Conservation (phyloP, 495 filamentous ascomycete species). For the Lasiosphaeria hispida region DNA sequence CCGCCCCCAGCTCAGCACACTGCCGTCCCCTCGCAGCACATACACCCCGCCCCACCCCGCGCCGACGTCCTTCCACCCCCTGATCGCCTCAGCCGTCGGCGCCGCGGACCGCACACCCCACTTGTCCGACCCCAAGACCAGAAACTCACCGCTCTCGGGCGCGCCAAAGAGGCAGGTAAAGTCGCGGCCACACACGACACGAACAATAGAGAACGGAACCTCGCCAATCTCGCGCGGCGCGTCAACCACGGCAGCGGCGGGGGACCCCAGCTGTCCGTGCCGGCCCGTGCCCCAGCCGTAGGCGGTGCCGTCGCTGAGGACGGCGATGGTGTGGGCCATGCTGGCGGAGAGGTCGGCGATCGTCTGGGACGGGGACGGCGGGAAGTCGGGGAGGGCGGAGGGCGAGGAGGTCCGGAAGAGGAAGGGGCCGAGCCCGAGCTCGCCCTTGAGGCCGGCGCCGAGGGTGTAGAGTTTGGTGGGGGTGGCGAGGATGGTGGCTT, state of each 20-base stretch:
- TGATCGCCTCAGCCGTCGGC: conserved; percentile 29
- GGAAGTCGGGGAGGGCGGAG: conserved; percentile 56
- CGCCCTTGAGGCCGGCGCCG: conserved; percentile 67
- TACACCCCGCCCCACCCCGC: conserved; percentile 84
- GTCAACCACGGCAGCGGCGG: conserved; percentile 47
- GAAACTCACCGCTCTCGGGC: conserved; percentile 50
- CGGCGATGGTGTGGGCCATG: conserved; percentile 72
- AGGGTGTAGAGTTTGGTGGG: conserved; percentile 53
- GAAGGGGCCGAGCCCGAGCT: conserved; percentile 60
- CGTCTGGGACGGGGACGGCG: conserved; percentile 43
- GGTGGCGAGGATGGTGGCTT: conserved; percentile 59
- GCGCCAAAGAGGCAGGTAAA: conserved; percentile 71
- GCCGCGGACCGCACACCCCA: conserved; percentile 55
- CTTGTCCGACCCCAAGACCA: conserved; percentile 68
- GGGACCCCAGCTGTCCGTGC: conserved; percentile 74
- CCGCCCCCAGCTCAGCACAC: conserved; percentile 66
- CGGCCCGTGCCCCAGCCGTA: conserved; percentile 87
- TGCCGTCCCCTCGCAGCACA: conserved; percentile 57
- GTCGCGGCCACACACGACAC: conserved; percentile 74
- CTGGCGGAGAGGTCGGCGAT: conserved; percentile 63
- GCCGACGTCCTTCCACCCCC: conserved; percentile 57
- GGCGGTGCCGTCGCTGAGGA: conserved; percentile 70
- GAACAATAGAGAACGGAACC: conserved; percentile 53
- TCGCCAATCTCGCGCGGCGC: conserved; percentile 57
- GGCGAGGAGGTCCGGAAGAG: conserved; percentile 28